A percentile compares a stretch with the other conserved stretches of the same genome.
Conservation (phyloP, 345 rosid genomes). For the Pistacia atlantica region DNA sequence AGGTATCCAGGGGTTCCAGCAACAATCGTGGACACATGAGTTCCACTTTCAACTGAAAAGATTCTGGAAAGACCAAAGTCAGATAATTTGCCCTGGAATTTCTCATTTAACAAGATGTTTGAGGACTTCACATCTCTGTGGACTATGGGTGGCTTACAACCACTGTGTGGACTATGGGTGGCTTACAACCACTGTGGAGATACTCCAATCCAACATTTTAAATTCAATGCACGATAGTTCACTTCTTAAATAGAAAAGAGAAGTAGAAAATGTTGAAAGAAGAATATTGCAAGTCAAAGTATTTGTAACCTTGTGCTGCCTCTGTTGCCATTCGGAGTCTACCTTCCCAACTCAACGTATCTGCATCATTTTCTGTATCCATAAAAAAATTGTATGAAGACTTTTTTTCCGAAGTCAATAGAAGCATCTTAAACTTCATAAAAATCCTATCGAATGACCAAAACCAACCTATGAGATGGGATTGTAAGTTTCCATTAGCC, state of each 20-base stretch:
- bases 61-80: slow-evolving; percentile 38
- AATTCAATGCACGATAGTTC: neutral
- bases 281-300: neutral
- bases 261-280: neutral
- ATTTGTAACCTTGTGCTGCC: slow-evolving; percentile 30
- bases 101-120: slow-evolving; percentile 38
- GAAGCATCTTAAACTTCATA: too few species aligned
- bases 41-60: slow-evolving; percentile 35
- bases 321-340: slow-evolving; percentile 30
- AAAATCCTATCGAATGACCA: neutral
- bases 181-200: slow-evolving; percentile 19
- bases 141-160: slow-evolving; percentile 16
- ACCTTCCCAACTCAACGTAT: slow-evolving; percentile 23
- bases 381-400: neutral
- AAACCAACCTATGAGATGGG: slow-evolving; percentile 12
- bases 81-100: slow-evolving; percentile 26
- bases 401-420: neutral
- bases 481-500: slow-evolving; percentile 21
- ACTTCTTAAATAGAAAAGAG: neutral
- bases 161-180: slow-evolving; percentile 29
- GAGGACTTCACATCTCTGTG: slow-evolving; percentile 45
- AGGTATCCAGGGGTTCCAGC: slow-evolving; percentile 56
- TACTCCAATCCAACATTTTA: slow-evolving; percentile 37
- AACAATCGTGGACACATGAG: slow-evolving; percentile 38
- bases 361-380: neutral